Evolutionary conservation across 2,329 filamentous ascomycete species (phyloP), one percentile per base, ranked within the genome.

Genomic region (Aspergillus sp.): DNA sequence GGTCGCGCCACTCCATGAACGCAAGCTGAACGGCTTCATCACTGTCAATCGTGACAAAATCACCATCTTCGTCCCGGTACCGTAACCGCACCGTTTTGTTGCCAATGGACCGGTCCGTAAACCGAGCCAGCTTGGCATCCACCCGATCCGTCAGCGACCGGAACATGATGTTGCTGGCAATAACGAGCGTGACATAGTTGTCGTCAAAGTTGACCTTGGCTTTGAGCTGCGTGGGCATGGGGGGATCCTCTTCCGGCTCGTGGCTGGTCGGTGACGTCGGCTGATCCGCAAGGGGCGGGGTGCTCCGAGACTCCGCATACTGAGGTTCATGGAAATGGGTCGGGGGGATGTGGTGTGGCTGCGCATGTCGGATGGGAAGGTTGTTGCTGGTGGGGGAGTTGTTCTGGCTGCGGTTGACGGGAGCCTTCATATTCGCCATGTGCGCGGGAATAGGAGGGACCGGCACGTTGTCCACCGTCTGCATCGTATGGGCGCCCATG

Each of bases 11-110:
- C 62, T 95, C 92, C 70, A 92, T 87, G 67, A 99, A 96, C 4
- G 94, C 94, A 62, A 94, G 91, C 65, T 95, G 91, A 41, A 99
- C 94, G 61, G 97, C 94, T 64, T 99, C 94, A 65, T 99, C 94
- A 56, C 88, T 93, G 69, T 94, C 88, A 50, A 99, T 97, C 47
- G 88, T 92, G 56, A 99, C 89, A 67, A 88, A 93, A 66, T 97
- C 94, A 45, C 89, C 89, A 60, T 99, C 94, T 65, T 92, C 88
- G 66, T 99, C 94, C 47, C 87, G 83, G 72, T 97, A 99, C 57
- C 91, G 89, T 51, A 99, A 78, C 73, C 91, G 91, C 62, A 97
- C 84, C 60, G 88, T 87, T 57, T 90, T 89, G 65, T 85, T 88
- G 62, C 86, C 86, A 65, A 97, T 92, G 49, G 88, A 92, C 67